Base-by-base conservation (phyloP, 2,329 filamentous ascomycete species). In the Zalaria sp. region DNA sequence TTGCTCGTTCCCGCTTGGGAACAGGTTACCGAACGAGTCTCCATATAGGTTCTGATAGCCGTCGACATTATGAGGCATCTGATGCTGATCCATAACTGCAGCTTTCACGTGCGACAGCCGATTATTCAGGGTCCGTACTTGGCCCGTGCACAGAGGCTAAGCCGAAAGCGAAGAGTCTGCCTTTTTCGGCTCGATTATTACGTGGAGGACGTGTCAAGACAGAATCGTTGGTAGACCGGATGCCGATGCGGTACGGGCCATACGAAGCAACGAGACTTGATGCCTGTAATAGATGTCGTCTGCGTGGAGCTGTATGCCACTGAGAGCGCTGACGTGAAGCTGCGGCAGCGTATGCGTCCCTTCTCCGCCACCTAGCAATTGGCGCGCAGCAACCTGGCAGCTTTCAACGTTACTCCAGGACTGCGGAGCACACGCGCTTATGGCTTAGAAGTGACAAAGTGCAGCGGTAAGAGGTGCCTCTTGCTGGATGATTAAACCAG, bases 41-140 rank as follows among this genome's bases (percentile, higher is more conserved):
- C 46, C 50, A 44, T 54, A 57, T 46, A 56, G 38, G 39, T 52
- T 54, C 39, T 50, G 45, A 28, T 50, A 54, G 34, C 47, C 54
- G 44, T 54, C 51, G 46, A 53, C 46, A 46, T 43, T 46, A 35
- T 43, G 46, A 28, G 47, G 45, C 41, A 50, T 44, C 43, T 57
- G 54, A 49, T 47, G 43, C 18, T 40, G 45, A 27, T 32, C 27
- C 40, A 41, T 37, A 35, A 40, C 43, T 25, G 41, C 27, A 25
- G 35, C 31, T 34, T 42, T 28, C 35, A 40, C 40, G 32, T 27
- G 41, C 36, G 40, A 37, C 25, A 10, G 26, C 11, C 11, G 7
- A 36, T 7, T 7, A 18, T 25, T 11, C n/a, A 38, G 11, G 11
- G 25, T 38, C 36, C 36, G 25, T 27, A 38, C 18, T 9, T 37